Evolutionary conservation across 805 yeast species (phyloP).

Genomic region (Kluyveromyces dobzhanskii): DNA sequence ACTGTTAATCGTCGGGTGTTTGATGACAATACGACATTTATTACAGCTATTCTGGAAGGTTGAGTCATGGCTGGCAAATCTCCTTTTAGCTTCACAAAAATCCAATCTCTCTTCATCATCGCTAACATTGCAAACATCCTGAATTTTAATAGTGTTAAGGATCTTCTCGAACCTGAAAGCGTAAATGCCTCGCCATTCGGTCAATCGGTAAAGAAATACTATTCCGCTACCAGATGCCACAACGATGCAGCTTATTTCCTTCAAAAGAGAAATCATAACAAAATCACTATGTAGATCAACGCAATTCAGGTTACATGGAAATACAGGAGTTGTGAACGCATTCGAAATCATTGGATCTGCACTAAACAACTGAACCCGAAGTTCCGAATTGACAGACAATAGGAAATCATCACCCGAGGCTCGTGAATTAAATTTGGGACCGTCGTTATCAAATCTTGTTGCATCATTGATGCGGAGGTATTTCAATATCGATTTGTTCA

Average conservation of each 20-base stretch:
- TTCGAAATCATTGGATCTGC: conserved; percentile 18
- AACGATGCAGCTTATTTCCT: conserved; percentile 20
- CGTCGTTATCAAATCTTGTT: conserved; percentile 8
- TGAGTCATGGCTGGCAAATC: neutral
- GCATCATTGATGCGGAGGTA: neutral
- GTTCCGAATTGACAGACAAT: conserved; percentile 13
- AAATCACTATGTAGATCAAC: conserved; percentile 12
- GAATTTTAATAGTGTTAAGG: conserved; percentile 52
- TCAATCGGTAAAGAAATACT: conserved; percentile 19
- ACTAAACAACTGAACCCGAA: conserved; percentile 11
- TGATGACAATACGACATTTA: neutral
- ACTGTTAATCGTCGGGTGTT: neutral
- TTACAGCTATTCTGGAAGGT: neutral
- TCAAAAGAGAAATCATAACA: conserved; percentile 16
- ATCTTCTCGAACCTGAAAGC: conserved; percentile 27
- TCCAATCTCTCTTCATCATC: neutral
- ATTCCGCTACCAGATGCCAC: conserved; percentile 22
- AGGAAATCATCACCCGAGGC: conserved; percentile 12
- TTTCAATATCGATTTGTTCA: neutral
- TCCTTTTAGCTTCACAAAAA: neutral
- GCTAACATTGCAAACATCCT: conserved; percentile 1
- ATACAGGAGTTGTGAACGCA: conserved; percentile 19
- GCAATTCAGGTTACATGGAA: conserved; percentile 11
- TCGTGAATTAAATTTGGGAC: conserved; percentile 10
- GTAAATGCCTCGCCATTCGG: conserved; percentile 21